Conservation (phyloP, 768 basidiomycete species). For the Mycena rosella region DNA sequence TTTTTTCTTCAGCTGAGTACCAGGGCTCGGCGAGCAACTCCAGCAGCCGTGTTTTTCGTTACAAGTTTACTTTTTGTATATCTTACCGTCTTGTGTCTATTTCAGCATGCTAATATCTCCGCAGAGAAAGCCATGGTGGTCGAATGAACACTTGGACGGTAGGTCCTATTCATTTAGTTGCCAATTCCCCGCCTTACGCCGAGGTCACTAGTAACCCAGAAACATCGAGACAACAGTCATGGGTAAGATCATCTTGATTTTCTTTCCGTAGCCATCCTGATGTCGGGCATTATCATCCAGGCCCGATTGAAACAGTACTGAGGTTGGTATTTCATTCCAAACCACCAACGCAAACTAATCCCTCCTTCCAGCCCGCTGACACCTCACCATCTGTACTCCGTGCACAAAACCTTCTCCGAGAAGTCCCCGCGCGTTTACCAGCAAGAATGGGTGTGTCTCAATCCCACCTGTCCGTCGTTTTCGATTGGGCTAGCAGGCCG, state of each 20-base stretch:
- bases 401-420: conserved; percentile 60
- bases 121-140: conserved; percentile 66
- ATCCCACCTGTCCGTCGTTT: conserved; percentile 67
- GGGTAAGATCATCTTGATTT: not conserved
- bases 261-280: not conserved
- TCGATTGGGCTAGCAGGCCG: conserved; percentile 55
- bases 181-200: not conserved
- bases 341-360: not conserved
- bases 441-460: conserved; percentile 73
- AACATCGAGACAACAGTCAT: not conserved
- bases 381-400: conserved; percentile 36
- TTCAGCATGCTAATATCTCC: not conserved
- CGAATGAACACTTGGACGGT: conserved; percentile 9
- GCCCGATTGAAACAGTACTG: not conserved
- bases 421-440: conserved; percentile 67
- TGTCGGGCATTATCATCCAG: not conserved
- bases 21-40: conserved; percentile 61
- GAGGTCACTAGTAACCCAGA: not conserved
- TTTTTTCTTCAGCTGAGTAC: conserved; percentile 67
- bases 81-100: not conserved
- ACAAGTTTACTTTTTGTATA: conserved; percentile 82
- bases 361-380: conserved; percentile 35
- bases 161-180: not conserved
- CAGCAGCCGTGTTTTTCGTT: conserved; percentile 71
- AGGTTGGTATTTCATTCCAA: not conserved